Percentiles rank a stretch among this genome's conserved stretches.
phyloP scores from a whole-genome alignment of 805 yeast genomes.

The Schwanniomyces vanrijiae region DNA sequence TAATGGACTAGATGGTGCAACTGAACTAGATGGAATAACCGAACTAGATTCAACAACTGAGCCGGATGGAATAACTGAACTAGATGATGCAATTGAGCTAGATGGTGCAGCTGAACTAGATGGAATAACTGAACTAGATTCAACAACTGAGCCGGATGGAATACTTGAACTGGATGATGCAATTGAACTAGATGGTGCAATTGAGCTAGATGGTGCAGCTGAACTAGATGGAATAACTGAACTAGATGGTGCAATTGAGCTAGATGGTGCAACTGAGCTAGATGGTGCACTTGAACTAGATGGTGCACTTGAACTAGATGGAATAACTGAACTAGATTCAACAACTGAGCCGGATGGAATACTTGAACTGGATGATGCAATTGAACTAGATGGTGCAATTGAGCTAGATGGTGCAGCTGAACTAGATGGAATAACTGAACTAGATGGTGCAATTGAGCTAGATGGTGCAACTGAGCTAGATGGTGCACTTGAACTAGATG shows the following conservation, averaged over 20 bases:
- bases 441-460: background rate
- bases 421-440: background rate
- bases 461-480: too few relatives aligned
- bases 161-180: too few relatives aligned
- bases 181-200: background rate
- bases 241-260: background rate
- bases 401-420: background rate
- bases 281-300: conserved; percentile 18
- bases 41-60: background rate
- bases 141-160: background rate
- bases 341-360: background rate
- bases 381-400: too few relatives aligned
- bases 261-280: conserved; percentile 2
- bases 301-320: background rate
- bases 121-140: background rate
- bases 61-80: background rate
- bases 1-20: too few relatives aligned
- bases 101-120: too few relatives aligned
- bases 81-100: too few relatives aligned
- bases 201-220: background rate
- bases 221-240: background rate
- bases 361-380: background rate
- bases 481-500: background rate
- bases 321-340: background rate
- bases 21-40: background rate